These are phyloP conservation scores for Micractinium conductrix DNA, from an alignment of 139 green algal species.

Conservation along the genomic window DNA sequence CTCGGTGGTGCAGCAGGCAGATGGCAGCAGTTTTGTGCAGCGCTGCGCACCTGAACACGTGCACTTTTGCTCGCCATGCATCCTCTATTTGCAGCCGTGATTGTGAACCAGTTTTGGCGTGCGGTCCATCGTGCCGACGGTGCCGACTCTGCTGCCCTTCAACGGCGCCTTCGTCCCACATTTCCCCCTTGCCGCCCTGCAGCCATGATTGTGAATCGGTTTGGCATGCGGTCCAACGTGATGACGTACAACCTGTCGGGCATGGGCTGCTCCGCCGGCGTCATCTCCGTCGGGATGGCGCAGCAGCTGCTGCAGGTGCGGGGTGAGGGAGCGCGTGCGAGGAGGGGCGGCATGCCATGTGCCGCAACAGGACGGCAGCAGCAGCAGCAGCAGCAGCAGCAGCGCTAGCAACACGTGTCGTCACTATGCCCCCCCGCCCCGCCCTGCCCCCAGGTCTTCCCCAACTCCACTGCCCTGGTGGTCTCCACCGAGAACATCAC, in stretches of 20 bases:
- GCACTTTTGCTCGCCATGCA: no score
- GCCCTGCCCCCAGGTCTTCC: constrained; percentile 65
- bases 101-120: no score
- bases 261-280: constrained; percentile 94
- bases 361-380: neutral
- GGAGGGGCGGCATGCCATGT: neutral
- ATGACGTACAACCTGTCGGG: constrained; percentile 95
- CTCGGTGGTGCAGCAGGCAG: no score
- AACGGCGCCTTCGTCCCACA: neutral
- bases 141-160: neutral
- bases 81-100: no score
- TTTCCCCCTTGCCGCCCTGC: neutral
- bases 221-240: constrained; percentile 92
- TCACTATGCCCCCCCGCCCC: neutral
- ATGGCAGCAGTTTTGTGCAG: no score
- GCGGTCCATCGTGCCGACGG: no score
- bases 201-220: constrained; percentile 97
- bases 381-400: neutral
- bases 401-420: neutral
- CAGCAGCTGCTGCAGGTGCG: constrained; percentile 84
- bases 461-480: constrained; percentile 82
- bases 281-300: constrained; percentile 92
- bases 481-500: constrained; percentile 99
- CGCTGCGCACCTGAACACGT: no score
- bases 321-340: neutral